Conservation (phyloP, 164 flowering plant species). For the Nelumbo lutea region DNA sequence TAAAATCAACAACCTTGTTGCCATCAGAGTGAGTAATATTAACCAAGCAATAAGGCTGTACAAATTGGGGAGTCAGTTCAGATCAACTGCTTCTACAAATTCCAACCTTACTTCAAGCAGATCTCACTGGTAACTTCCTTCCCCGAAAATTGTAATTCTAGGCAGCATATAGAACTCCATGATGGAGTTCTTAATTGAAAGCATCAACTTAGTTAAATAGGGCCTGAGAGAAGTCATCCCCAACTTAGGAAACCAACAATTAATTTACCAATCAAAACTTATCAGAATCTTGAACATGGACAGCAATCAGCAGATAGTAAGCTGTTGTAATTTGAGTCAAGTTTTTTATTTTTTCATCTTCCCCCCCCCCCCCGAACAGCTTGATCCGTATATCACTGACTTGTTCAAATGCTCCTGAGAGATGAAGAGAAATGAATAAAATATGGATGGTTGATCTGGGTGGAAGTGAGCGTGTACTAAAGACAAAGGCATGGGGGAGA, state of each 20-base stretch:
- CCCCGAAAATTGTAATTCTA: constrained; percentile 3
- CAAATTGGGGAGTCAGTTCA: constrained; percentile 43
- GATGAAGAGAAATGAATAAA: constrained; percentile 47
- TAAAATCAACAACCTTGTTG: constrained; percentile 51
- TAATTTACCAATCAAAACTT: neutral
- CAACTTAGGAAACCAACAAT: neutral
- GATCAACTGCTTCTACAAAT: constrained; percentile 64
- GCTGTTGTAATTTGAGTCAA: neutral
- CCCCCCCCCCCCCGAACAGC: constrained; percentile 25
- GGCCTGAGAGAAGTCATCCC: neutral
- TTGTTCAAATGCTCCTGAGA: constrained; percentile 37
- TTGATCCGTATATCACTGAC: constrained; percentile 51
- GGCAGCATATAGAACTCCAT: neutral
- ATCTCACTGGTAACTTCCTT: constrained; percentile 54
- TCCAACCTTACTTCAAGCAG: constrained; percentile 54
- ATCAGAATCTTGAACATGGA: neutral
- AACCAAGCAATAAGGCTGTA: constrained; percentile 49
- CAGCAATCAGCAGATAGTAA: constrained; percentile 1
- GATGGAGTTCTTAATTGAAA: neutral
- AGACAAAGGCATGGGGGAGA: constrained; percentile 56
- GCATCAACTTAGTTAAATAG: neutral
- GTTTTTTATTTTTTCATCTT: neutral
- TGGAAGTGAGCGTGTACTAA: constrained; percentile 68
- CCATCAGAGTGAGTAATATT: constrained; percentile 44
- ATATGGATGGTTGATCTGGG: constrained; percentile 74